Percentiles rank a stretch among this genome's conserved stretches.
Conservation (phyloP, 2,329 filamentous ascomycete genomes). For the Blastomyces parvus region DNA sequence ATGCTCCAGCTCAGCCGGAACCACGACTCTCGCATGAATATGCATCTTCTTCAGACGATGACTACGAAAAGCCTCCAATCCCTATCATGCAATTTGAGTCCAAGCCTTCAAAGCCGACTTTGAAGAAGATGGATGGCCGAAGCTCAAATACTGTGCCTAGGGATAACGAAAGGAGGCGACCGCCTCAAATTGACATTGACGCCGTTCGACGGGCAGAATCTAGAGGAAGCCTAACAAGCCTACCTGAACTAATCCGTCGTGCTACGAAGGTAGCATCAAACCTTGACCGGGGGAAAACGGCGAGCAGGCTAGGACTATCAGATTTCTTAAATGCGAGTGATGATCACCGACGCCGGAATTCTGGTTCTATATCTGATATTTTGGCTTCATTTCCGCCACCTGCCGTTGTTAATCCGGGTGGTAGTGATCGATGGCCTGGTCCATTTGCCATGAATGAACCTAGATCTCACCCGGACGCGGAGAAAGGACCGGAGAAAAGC, state of each 20-base stretch:
- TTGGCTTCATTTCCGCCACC: constrained; percentile 57
- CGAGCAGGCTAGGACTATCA: constrained; percentile 48
- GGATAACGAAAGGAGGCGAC: constrained; percentile 39
- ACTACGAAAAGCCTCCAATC: constrained; percentile 29
- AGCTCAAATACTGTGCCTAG: constrained; percentile 17
- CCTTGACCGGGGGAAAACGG: constrained; percentile 69
- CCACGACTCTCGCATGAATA: not conserved
- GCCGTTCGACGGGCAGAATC: constrained; percentile 72
- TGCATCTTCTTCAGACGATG: constrained; percentile 21
- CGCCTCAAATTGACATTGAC: constrained; percentile 71
- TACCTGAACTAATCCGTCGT: constrained; percentile 81
- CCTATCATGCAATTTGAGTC: constrained; percentile 15
- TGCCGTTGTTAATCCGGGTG: constrained; percentile 40
- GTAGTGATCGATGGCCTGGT: constrained; percentile 30
- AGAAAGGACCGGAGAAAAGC: constrained; percentile 19
- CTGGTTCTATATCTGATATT: constrained; percentile 53
- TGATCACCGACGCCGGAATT: constrained; percentile 31
- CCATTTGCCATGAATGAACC: constrained; percentile 30
- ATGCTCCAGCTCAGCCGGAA: not conserved
- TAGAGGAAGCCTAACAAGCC: constrained; percentile 79
- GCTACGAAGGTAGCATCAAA: constrained; percentile 80
- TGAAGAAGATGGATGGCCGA: constrained; percentile 19
- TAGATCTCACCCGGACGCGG: constrained; percentile 18
- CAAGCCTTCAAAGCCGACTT: constrained; percentile 10
- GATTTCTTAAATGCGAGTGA: constrained; percentile 34